Evolutionary conservation across 441 rosid species (phyloP).

Genomic region (Dalechampia spathulata): DNA sequence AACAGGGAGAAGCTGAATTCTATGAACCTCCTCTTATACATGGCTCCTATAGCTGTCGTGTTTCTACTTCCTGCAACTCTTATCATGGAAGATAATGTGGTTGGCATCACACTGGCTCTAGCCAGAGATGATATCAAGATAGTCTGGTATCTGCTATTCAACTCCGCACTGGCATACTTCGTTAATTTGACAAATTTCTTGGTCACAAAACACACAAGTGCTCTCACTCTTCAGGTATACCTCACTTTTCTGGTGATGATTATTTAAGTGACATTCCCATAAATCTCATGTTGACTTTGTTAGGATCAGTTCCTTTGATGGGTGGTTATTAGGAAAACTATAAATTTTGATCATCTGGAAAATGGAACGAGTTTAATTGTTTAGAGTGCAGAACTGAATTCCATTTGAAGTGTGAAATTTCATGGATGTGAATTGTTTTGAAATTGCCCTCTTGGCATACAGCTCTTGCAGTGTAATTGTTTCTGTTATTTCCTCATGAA

Average conservation of each 20-base stretch:
- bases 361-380: neutral
- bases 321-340: neutral
- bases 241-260: neutral
- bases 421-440: neutral
- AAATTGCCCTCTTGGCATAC: neutral
- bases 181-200: constrained; percentile 51
- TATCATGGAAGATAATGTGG: constrained; percentile 53
- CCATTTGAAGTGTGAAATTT: neutral
- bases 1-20: constrained; percentile 54
- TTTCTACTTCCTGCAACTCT: constrained; percentile 51
- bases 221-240: constrained; percentile 46
- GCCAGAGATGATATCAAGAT: constrained; percentile 46
- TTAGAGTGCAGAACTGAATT: neutral
- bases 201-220: constrained; percentile 38
- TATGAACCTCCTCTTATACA: constrained; percentile 50
- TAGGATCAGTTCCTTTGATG: neutral
- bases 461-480: neutral
- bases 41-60: constrained; percentile 60
- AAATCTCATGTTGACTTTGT: neutral
- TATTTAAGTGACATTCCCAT: neutral
- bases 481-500: neutral
- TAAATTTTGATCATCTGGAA: neutral
- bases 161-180: constrained; percentile 42
- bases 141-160: constrained; percentile 46
- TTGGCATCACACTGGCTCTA: constrained; percentile 46